Percentiles rank a stretch among this genome's conserved stretches.
phyloP scores from a whole-genome alignment of 1,284 basidiomycete genomes.

The Abortiporus biennis region DNA sequence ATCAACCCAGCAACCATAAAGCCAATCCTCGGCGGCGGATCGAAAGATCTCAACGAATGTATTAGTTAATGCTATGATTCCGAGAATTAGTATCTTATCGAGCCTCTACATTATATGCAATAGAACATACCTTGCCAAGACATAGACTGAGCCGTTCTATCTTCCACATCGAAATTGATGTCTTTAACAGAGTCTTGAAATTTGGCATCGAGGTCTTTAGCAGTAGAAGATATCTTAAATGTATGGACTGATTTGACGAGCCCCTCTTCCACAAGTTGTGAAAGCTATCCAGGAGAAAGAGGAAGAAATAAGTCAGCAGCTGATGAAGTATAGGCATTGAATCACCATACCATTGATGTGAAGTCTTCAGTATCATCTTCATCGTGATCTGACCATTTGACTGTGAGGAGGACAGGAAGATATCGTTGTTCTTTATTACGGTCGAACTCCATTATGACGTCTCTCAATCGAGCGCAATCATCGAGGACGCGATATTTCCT shows the following conservation, averaged over 20 bases:
- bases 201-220: constrained; percentile 50
- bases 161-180: constrained; percentile 48
- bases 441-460: constrained; percentile 49
- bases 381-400: constrained; percentile 49
- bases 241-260: constrained; percentile 35
- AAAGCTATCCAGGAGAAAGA: constrained; percentile 34
- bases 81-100: too few relatives aligned
- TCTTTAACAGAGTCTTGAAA: constrained; percentile 35
- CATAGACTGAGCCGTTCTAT: constrained; percentile 42
- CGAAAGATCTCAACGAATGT: constrained; percentile 41
- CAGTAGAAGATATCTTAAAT: constrained; percentile 42
- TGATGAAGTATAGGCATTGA: too few relatives aligned
- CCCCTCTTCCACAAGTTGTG: constrained; percentile 37
- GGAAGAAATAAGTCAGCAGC: too few relatives aligned
- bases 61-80: constrained; percentile 38
- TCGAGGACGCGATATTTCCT: constrained; percentile 70
- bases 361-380: constrained; percentile 20
- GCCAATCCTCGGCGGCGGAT: constrained; percentile 45
- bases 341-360: constrained; percentile 25
- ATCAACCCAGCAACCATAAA: constrained; percentile 42
- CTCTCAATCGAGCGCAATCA: constrained; percentile 62
- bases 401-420: constrained; percentile 48
- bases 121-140: constrained; percentile 40
- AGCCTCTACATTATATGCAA: neutral
- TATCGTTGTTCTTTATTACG: constrained; percentile 35